Evolutionary conservation across 257 asterid genomes (phyloP), one percentile per base, ranked within the genome.

Genomic region (Solanum etuberosum): DNA sequence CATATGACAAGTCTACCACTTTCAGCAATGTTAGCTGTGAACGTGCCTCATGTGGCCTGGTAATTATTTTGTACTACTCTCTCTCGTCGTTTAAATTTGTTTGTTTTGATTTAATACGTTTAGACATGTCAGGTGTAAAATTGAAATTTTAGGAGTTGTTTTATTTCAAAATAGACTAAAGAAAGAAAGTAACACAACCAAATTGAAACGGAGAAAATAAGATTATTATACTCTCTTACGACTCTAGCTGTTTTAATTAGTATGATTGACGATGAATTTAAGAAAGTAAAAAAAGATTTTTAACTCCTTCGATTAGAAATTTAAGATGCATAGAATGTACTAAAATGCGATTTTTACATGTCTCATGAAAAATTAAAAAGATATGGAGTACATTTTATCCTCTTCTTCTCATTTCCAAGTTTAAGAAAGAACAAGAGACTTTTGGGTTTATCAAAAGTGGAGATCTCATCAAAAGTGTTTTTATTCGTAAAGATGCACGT

Each of bases 11-110:
- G 83, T 96, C 99, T 31, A 31, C 96, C 90, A 87, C 98, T n/a
- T 93, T 83, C 92, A 94, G 90, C 83, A 88, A 91, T 46, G 83
- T 96, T 16, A 92, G 83, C 63, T 96, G 99, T 85, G 95, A 92
- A 32, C 59, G 93, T 31, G 89, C 96, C 1, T 95, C 90, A 46
- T 96, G 99, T 93, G 67, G n/a, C 48, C 29, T 20, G 81, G 81
- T 73, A 73, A 73, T 35, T 73, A 35, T 34, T 20, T 10, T 9
- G 29, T 34, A 3, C 73, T 4, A 6, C 3, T 23, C 14, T 23
- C 14, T 9, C 10, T 31, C 2, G 0, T 4, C 9, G 5, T 67
- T 27, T 13, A 5, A 27, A 13, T 65, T 65, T 65, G 0, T 27
- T 29, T 27, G 21, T 27, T 63, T 67, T 65, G 9, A 63, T 5